Evolutionary conservation across 2,329 filamentous ascomycete genomes (phyloP).

Genomic region (Ophiostoma ips): DNA sequence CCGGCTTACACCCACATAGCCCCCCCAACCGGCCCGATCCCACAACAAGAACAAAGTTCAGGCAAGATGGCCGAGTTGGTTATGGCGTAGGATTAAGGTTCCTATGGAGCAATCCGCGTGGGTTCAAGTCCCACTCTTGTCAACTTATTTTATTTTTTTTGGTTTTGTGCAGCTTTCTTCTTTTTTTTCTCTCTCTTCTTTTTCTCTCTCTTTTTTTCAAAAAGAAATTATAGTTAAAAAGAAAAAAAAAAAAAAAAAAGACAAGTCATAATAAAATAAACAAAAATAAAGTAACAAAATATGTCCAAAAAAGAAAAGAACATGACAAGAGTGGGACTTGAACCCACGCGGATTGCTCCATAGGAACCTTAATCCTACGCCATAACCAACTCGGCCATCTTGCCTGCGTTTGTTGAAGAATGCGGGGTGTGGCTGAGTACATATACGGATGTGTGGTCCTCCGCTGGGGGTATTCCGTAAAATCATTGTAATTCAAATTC

Average conservation of each 20-base stretch:
- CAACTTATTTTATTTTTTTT: neutral
- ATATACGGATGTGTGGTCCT: no score
- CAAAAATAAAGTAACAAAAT: neutral
- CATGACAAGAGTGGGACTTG: conserved; percentile 16
- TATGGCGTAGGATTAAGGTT: conserved; percentile 19
- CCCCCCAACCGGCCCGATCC: no score
- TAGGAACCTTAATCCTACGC: conserved; percentile 19
- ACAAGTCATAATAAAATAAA: no score
- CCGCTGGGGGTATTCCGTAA: neutral
- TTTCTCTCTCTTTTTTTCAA: neutral
- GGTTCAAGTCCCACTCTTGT: conserved; percentile 20
- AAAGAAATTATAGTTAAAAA: no score
- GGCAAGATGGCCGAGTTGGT: conserved; percentile 18
- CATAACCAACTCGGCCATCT: conserved; percentile 19
- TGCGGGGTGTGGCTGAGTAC: neutral
- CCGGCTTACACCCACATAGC: no score
- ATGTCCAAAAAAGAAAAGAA: neutral
- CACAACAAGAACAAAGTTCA: no score
- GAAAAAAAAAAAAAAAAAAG: neutral
- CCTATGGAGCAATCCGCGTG: conserved; percentile 22
- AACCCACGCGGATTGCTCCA: conserved; percentile 25
- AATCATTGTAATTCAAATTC: neutral
- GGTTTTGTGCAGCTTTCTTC: neutral
- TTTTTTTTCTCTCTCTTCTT: neutral
- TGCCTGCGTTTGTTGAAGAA: conserved; percentile 1